Percentiles rank a stretch among this genome's conserved stretches.
Evolutionary conservation across 176 grass and related monocot species (phyloP).

Genomic region (Tuctoria greenei): DNA sequence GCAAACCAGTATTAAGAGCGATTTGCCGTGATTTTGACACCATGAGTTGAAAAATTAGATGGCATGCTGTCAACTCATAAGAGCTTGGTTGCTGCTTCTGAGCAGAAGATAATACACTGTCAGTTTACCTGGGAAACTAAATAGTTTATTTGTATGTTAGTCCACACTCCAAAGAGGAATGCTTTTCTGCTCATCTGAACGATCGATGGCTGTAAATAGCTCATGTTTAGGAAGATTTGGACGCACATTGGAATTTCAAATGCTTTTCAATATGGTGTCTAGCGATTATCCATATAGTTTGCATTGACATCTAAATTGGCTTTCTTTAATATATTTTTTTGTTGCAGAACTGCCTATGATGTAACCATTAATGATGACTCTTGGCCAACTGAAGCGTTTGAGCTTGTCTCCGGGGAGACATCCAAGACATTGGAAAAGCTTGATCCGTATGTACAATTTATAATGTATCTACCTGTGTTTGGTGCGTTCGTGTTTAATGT

Average conservation of each 20-base stretch:
- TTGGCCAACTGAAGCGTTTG: constrained; percentile 80
- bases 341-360: constrained; percentile 94
- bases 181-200: background rate
- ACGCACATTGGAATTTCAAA: background rate
- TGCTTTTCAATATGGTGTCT: no score
- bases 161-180: no score
- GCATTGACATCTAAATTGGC: no score
- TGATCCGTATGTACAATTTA: constrained; percentile 67
- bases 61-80: background rate
- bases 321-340: no score
- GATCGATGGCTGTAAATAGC: background rate
- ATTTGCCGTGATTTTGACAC: no score
- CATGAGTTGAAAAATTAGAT: background rate
- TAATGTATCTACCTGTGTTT: constrained; percentile 2
- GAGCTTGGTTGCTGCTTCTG: background rate
- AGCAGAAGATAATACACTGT: background rate
- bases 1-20: background rate
- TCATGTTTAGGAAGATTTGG: background rate
- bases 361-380: constrained; percentile 81
- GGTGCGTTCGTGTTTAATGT: background rate
- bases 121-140: background rate
- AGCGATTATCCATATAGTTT: no score
- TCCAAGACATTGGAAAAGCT: constrained; percentile 90
- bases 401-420: constrained; percentile 65
- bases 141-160: background rate